phyloP scores from a whole-genome alignment of 2,329 filamentous ascomycete species.

The Fonsecaea nubica region DNA sequence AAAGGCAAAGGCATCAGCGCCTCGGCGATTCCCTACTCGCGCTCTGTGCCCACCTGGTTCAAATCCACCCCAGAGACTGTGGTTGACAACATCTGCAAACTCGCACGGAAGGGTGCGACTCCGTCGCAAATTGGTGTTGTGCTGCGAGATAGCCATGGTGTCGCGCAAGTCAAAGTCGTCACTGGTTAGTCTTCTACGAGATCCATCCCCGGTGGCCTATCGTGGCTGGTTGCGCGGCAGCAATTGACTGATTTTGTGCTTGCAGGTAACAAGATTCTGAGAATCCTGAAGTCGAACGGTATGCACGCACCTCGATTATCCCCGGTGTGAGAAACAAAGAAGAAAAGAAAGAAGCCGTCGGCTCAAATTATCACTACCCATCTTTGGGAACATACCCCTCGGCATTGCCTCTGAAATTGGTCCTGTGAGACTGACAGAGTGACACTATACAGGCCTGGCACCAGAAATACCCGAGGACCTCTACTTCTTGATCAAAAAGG shows the following conservation, averaged over 20 bases:
- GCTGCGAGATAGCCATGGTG: slow-evolving; percentile 95
- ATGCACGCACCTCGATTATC: slow-evolving; percentile 60
- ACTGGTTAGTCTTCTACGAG: slow-evolving; percentile 71
- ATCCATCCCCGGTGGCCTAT: background rate
- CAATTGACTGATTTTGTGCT: slow-evolving; percentile 16
- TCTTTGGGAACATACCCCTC: slow-evolving; percentile 16
- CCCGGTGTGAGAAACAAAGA: slow-evolving; percentile 19
- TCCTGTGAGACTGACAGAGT: slow-evolving; percentile 85
- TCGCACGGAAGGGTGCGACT: slow-evolving; percentile 97
- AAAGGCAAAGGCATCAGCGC: slow-evolving; percentile 99
- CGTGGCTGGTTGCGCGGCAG: background rate
- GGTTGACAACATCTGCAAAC: slow-evolving; percentile 98
- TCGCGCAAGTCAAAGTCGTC: slow-evolving; percentile 97
- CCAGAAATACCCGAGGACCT: slow-evolving; percentile 99
- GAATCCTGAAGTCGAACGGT: slow-evolving; percentile 98
- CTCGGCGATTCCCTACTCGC: slow-evolving; percentile 96
- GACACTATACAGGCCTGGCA: slow-evolving; percentile 86
- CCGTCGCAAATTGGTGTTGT: slow-evolving; percentile 99
- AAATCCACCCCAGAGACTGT: slow-evolving; percentile 99
- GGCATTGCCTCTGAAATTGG: slow-evolving; percentile 78
- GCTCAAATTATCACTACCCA: background rate
- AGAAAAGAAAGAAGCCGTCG: slow-evolving; percentile 11
- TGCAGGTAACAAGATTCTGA: slow-evolving; percentile 97
- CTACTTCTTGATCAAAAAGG: slow-evolving; percentile 99
- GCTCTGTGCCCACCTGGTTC: slow-evolving; percentile 89